Conservation (phyloP, 2,329 filamentous ascomycete species). For the Knufia fluminis region DNA sequence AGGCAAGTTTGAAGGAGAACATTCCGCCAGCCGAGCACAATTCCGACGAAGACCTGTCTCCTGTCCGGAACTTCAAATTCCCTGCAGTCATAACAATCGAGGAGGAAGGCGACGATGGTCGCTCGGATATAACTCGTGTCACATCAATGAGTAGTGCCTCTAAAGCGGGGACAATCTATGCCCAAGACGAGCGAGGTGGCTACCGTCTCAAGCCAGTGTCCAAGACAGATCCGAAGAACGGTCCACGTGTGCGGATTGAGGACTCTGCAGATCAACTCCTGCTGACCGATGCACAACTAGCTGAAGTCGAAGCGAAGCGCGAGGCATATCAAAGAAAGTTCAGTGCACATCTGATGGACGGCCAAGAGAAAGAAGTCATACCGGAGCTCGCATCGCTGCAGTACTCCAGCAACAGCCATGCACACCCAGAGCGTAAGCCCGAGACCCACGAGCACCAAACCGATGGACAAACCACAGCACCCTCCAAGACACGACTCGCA, state of each 20-base stretch:
- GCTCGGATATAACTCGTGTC: not conserved
- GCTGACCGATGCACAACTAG: not conserved
- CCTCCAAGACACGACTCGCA: not conserved
- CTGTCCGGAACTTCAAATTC: not conserved
- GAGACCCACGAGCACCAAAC: too few relatives aligned
- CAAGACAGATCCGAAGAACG: not conserved
- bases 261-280: constrained; percentile 7
- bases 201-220: constrained; percentile 4
- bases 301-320: constrained; percentile 2
- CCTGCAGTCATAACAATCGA: not conserved
- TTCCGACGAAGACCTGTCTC: not conserved
- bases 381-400: not conserved
- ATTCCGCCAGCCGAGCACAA: not conserved
- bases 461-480: too few relatives aligned
- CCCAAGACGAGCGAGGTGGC: constrained; percentile 1
- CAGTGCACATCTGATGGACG: not conserved
- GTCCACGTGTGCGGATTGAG: constrained; percentile 1
- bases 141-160: constrained; percentile 1
- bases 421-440: too few relatives aligned
- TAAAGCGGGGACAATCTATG: constrained; percentile 6
- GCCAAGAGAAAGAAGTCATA: not conserved
- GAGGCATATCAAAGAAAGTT: not conserved
- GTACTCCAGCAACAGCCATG: not conserved
- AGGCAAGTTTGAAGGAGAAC: constrained; percentile 4
- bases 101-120: not conserved